These are phyloP conservation scores for Apophysomyces sp. DNA, from an alignment of 371 early-diverging fungal species.

Conservation along the genomic window DNA sequence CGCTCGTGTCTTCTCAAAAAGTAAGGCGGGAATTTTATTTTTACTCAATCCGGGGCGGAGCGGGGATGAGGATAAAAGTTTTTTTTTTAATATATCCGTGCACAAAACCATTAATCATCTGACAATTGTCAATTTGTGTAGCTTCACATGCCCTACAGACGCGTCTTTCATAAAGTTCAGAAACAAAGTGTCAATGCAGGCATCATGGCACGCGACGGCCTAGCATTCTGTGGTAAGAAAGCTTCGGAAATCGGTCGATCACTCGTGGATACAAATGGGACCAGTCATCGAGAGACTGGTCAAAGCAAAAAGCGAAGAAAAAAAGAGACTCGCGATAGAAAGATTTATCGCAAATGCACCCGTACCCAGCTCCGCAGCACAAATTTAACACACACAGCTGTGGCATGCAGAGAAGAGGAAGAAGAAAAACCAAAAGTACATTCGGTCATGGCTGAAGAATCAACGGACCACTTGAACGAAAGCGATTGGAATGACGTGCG, in stretches of 20 bases:
- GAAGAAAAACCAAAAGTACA: neutral
- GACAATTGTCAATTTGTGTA: neutral
- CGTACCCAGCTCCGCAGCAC: neutral
- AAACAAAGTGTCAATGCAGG: neutral
- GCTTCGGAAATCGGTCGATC: neutral
- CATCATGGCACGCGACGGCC: neutral
- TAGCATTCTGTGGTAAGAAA: neutral
- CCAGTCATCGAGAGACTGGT: neutral
- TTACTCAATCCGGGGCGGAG: slow-evolving; percentile 3
- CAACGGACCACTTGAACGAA: too few species aligned
- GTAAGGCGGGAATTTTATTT: neutral
- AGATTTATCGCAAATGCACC: neutral
- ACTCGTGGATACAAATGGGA: neutral
- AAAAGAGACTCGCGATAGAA: neutral
- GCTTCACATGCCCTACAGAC: slow-evolving; percentile 2
- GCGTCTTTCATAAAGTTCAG: neutral
- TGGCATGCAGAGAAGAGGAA: neutral
- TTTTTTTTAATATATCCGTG: neutral
- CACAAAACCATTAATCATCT: neutral
- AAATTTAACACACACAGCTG: neutral
- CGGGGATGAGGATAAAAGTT: slow-evolving; percentile 3
- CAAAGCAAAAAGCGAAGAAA: neutral
- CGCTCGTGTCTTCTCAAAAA: slow-evolving; percentile 2
- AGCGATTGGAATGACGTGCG: too few species aligned
- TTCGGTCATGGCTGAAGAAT: too few species aligned